Evolutionary conservation across 108 stramenopile species (phyloP).

Genomic region (Fragilariopsis cylindrus): DNA sequence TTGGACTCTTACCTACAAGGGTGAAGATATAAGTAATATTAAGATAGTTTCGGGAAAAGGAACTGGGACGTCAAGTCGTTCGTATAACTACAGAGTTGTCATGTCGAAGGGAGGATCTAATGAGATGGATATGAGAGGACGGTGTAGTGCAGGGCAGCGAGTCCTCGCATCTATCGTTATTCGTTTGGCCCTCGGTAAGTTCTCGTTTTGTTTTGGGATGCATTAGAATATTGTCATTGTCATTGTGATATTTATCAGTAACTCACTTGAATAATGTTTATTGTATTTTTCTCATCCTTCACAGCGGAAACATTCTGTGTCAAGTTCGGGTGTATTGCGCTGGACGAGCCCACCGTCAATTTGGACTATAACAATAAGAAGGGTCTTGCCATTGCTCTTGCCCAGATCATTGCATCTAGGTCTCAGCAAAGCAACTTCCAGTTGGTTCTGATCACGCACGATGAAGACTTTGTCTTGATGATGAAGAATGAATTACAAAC

Average conservation of each 20-base stretch:
- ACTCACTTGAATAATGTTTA: too few relatives aligned
- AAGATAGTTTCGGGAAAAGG: constrained; percentile 91
- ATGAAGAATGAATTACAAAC: constrained; percentile 88
- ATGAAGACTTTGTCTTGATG: constrained; percentile 96
- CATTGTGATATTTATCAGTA: too few relatives aligned
- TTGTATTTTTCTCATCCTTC: too few relatives aligned
- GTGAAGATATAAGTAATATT: constrained; percentile 97
- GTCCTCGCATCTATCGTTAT: constrained; percentile 97
- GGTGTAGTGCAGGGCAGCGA: constrained; percentile 95
- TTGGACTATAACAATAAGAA: constrained; percentile 92
- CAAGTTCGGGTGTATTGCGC: constrained; percentile 93
- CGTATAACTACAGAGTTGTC: constrained; percentile 98
- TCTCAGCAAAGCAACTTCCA: constrained; percentile 94
- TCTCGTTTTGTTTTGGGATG: too few relatives aligned
- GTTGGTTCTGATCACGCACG: constrained; percentile 98
- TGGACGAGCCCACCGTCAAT: constrained; percentile 96
- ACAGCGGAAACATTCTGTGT: constrained; percentile 96
- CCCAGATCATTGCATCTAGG: constrained; percentile 91
- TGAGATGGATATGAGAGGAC: constrained; percentile 96
- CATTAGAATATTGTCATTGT: too few relatives aligned
- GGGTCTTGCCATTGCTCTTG: constrained; percentile 93
- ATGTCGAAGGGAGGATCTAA: constrained; percentile 89
- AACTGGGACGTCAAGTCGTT: constrained; percentile 55
- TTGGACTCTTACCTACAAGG: constrained; percentile 97
- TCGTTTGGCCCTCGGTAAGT: constrained; percentile 84